Conservation (phyloP, 352 stramenopile genomes). For the Globisporangium irregulare region DNA sequence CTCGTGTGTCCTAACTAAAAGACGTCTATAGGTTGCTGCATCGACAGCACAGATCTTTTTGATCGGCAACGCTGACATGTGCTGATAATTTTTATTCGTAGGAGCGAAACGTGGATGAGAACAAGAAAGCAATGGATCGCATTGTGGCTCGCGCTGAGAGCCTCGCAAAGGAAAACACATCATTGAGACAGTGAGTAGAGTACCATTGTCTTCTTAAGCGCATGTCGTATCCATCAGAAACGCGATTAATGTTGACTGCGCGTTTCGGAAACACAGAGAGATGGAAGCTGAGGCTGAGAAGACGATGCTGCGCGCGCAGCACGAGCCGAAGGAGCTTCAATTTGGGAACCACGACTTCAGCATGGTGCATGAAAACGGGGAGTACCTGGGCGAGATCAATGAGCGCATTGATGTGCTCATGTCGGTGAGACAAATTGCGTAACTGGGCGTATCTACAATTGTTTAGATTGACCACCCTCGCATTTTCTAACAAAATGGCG, state of each 20-base stretch:
- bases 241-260: not conserved
- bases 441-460: not conserved
- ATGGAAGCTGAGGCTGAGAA: slow-evolving; percentile 58
- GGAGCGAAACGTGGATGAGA: slow-evolving; percentile 48
- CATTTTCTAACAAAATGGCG: not conserved
- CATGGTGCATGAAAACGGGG: slow-evolving; percentile 36
- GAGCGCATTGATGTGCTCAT: slow-evolving; percentile 81
- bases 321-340: slow-evolving; percentile 34
- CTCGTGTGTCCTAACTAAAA: not conserved
- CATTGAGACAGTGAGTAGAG: slow-evolving; percentile 53
- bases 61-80: not conserved
- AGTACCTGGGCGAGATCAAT: slow-evolving; percentile 72
- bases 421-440: slow-evolving; percentile 30
- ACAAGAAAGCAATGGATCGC: slow-evolving; percentile 57
- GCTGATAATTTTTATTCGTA: slow-evolving; percentile 7
- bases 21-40: not conserved
- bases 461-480: not conserved
- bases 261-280: slow-evolving; percentile 35
- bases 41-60: not conserved
- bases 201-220: not conserved
- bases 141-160: slow-evolving; percentile 42
- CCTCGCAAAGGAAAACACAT: slow-evolving; percentile 64
- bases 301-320: slow-evolving; percentile 44
- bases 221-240: not conserved
- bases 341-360: slow-evolving; percentile 32